Evolutionary conservation across 2,329 filamentous ascomycete genomes (phyloP).

Genomic region (Botrytis tulipae): DNA sequence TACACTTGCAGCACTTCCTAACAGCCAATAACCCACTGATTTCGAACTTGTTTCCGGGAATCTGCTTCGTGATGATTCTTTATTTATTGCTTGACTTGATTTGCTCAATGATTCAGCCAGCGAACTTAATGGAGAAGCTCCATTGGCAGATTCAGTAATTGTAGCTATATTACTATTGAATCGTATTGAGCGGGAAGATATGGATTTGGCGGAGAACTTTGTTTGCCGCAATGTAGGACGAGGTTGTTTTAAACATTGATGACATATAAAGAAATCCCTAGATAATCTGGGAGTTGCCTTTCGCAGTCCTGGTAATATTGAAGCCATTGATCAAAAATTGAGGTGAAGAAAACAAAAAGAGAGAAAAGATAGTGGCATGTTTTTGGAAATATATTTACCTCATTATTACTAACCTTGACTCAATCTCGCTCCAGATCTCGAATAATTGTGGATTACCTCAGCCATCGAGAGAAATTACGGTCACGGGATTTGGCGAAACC

Average conservation of each 20-base stretch:
- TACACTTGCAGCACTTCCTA: conserved; percentile 87
- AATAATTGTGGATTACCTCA: conserved; percentile 7
- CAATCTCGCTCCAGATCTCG: background rate
- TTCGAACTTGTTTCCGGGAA: conserved; percentile 62
- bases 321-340: conserved; percentile 35
- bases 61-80: conserved; percentile 1
- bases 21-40: conserved; percentile 83
- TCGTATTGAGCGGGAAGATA: conserved; percentile 30
- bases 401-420: background rate
- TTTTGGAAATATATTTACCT: background rate
- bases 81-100: conserved; percentile 31
- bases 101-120: conserved; percentile 3
- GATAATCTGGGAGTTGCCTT: conserved; percentile 34
- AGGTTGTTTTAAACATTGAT: conserved; percentile 33
- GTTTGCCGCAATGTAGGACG: conserved; percentile 18
- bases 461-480: background rate
- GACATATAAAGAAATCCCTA: conserved; percentile 37
- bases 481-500: background rate
- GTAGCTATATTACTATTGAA: conserved; percentile 35
- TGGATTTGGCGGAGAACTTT: conserved; percentile 29
- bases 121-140: conserved; percentile 28
- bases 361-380: conserved; percentile 6
- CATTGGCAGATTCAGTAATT: conserved; percentile 10
- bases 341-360: background rate
- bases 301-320: conserved; percentile 35